Evolutionary conservation across 1,284 basidiomycete species (phyloP).

Genomic region (Sanghuangporus weigelae): DNA sequence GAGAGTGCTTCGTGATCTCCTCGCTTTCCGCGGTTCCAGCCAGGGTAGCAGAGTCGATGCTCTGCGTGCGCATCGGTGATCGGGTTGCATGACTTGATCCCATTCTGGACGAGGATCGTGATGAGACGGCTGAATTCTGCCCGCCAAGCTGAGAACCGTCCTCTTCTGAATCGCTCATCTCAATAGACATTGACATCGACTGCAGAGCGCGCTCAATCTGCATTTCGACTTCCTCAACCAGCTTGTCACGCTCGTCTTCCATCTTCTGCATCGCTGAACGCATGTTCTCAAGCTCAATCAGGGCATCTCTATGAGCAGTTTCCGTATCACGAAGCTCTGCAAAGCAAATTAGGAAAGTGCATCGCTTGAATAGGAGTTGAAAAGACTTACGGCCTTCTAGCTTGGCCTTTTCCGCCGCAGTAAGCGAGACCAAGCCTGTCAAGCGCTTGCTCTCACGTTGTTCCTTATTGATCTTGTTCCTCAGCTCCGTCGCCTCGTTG

Average conservation of each 20-base stretch:
- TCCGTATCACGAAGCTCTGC: slow-evolving; percentile 69
- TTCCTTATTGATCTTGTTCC: slow-evolving; percentile 82
- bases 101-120: slow-evolving; percentile 48
- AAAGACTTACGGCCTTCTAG: slow-evolving; percentile 60
- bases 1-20: slow-evolving; percentile 33
- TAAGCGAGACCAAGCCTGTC: slow-evolving; percentile 70
- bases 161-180: slow-evolving; percentile 61
- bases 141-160: slow-evolving; percentile 10
- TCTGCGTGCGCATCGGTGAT: slow-evolving; percentile 37
- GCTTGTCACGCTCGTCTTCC: slow-evolving; percentile 78
- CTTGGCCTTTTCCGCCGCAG: slow-evolving; percentile 70
- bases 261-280: slow-evolving; percentile 73
- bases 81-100: slow-evolving; percentile 41
- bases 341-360: slow-evolving; percentile 10
- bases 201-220: slow-evolving; percentile 80
- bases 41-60: slow-evolving; percentile 30
- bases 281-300: slow-evolving; percentile 67
- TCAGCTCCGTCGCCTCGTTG: slow-evolving; percentile 74
- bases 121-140: slow-evolving; percentile 20
- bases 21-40: slow-evolving; percentile 32
- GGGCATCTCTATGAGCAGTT: slow-evolving; percentile 63
- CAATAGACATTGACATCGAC: slow-evolving; percentile 76
- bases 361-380: slow-evolving; percentile 8
- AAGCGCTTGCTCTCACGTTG: slow-evolving; percentile 80
- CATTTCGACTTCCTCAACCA: slow-evolving; percentile 83